Percentiles rank a stretch among this genome's conserved stretches.
phyloP scores from a whole-genome alignment of 331 rosid species.

The Rhamnella rubrinervis region DNA sequence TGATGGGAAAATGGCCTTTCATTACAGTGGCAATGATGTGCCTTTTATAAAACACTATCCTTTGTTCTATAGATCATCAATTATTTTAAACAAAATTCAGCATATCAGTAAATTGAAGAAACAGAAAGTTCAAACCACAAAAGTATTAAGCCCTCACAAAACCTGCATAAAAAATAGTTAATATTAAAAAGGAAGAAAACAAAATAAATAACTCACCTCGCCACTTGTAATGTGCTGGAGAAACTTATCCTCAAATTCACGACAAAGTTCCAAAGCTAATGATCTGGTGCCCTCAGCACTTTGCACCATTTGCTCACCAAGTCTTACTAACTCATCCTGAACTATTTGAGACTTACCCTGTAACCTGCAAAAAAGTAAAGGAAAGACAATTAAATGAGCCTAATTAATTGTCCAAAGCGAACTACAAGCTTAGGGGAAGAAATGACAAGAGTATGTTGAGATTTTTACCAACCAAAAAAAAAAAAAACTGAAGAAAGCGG shows the following conservation, averaged over 20 bases:
- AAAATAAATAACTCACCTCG: conserved; percentile 58
- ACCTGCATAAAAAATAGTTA: not conserved
- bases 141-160: not conserved
- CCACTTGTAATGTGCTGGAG: conserved; percentile 92
- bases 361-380: conserved; percentile 58
- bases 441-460: not conserved
- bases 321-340: conserved; percentile 87
- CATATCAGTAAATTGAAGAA: not conserved
- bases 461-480: not conserved
- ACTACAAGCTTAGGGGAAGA: not conserved
- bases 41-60: not conserved
- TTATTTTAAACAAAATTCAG: too few relatives aligned
- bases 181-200: not conserved
- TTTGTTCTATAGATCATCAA: not conserved
- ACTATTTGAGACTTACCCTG: conserved; percentile 95
- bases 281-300: conserved; percentile 95
- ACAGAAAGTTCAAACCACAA: not conserved
- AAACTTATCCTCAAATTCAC: conserved; percentile 98
- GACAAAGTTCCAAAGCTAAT: conserved; percentile 93
- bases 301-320: conserved; percentile 89
- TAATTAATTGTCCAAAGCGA: not conserved
- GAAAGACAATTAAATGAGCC: conserved; percentile 13
- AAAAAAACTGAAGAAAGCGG: too few relatives aligned
- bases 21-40: not conserved
- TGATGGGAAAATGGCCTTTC: not conserved